phyloP scores from a whole-genome alignment of 2,329 filamentous ascomycete species.

The Venturia asperata region DNA sequence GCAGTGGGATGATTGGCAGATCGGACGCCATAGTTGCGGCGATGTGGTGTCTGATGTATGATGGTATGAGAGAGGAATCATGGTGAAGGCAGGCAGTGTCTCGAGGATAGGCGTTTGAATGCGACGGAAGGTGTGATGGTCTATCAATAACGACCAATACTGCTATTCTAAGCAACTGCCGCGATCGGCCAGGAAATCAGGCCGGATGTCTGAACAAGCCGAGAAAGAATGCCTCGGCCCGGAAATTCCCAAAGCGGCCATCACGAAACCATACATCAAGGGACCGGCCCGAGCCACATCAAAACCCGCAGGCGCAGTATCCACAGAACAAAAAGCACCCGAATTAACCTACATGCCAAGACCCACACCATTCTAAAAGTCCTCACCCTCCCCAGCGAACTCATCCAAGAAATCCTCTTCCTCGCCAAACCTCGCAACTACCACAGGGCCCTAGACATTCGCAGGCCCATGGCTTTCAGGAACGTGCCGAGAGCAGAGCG shows the following conservation, averaged over 20 bases:
- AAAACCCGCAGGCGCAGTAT: neutral
- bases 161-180: neutral
- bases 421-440: no score
- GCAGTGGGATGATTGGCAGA: neutral
- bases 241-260: neutral
- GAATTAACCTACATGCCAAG: neutral
- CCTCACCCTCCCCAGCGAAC: neutral
- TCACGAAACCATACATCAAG: neutral
- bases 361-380: neutral
- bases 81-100: neutral
- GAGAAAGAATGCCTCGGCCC: no score
- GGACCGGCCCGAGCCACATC: no score
- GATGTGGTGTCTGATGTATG: neutral
- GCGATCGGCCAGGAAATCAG: neutral
- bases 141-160: neutral
- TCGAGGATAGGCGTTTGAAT: neutral
- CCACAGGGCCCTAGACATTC: no score
- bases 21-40: neutral
- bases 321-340: neutral
- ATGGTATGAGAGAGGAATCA: neutral
- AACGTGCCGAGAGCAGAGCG: no score
- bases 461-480: no score
- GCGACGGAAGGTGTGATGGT: neutral
- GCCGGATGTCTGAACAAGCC: neutral
- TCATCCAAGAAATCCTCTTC: neutral